Evolutionary conservation across 2,329 filamentous ascomycete genomes (phyloP).

Genomic region (Fusarium albidum): DNA sequence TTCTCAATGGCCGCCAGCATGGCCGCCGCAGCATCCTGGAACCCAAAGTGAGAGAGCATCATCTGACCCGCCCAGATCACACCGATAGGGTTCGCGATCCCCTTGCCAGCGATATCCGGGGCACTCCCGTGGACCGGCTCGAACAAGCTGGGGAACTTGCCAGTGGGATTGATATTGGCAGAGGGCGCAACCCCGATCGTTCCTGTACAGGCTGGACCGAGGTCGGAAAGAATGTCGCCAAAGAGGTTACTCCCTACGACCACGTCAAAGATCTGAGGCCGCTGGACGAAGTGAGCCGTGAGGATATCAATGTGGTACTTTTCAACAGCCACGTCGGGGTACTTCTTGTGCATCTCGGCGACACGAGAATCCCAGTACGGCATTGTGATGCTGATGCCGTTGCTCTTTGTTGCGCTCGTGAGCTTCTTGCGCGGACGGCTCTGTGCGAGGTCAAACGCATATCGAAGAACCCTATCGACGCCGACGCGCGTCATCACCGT

Average conservation of each 20-base stretch:
- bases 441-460: conserved; percentile 70
- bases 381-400: conserved; percentile 73
- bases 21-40: conserved; percentile 53
- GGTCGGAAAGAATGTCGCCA: conserved; percentile 75
- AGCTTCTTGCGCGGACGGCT: conserved; percentile 66
- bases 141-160: conserved; percentile 63
- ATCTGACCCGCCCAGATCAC: conserved; percentile 76
- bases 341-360: conserved; percentile 60
- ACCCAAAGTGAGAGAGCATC: conserved; percentile 52
- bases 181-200: conserved; percentile 78
- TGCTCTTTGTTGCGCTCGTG: conserved; percentile 73
- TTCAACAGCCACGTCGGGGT: conserved; percentile 65
- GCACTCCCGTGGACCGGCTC: conserved; percentile 76
- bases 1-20: conserved; percentile 69
- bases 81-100: conserved; percentile 78
- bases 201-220: conserved; percentile 74
- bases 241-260: conserved; percentile 71
- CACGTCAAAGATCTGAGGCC: conserved; percentile 67
- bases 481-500: conserved; percentile 69
- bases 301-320: conserved; percentile 75
- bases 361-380: conserved; percentile 73
- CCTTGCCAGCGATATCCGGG: conserved; percentile 76
- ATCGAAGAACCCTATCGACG: conserved; percentile 68
- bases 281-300: conserved; percentile 69
- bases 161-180: conserved; percentile 69